A percentile compares a stretch with the other conserved stretches of the same genome.
phyloP scores from a whole-genome alignment of 108 stramenopile species.

The Skeletonema grethae region DNA sequence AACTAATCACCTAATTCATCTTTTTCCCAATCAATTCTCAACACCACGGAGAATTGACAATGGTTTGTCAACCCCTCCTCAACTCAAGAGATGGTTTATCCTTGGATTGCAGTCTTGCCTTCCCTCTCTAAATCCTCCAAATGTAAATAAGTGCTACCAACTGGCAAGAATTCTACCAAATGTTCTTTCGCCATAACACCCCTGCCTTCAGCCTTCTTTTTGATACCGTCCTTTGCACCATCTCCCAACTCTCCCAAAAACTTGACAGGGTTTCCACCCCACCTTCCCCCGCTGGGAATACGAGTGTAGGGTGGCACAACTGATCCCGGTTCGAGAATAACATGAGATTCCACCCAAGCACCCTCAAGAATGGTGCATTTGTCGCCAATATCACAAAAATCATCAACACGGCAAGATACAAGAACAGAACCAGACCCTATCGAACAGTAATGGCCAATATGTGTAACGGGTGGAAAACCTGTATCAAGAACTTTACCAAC shows the following conservation, averaged over 20 bases:
- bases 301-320: constrained; percentile 86
- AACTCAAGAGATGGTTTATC: constrained; percentile 8
- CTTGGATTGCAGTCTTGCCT: constrained; percentile 54
- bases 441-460: constrained; percentile 86
- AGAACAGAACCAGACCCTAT: constrained; percentile 83
- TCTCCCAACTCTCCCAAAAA: constrained; percentile 76
- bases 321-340: constrained; percentile 88
- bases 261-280: constrained; percentile 92
- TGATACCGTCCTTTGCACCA: constrained; percentile 71
- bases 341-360: constrained; percentile 81
- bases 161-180: constrained; percentile 88
- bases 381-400: constrained; percentile 83
- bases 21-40: background rate
- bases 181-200: constrained; percentile 80
- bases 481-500: constrained; percentile 56
- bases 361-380: constrained; percentile 91
- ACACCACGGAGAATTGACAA: background rate
- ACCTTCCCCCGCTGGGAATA: constrained; percentile 88
- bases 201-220: constrained; percentile 67
- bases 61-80: constrained; percentile 1
- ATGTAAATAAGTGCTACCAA: constrained; percentile 83
- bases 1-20: background rate
- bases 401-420: constrained; percentile 83
- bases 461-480: constrained; percentile 83
- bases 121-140: constrained; percentile 86